Percentiles rank a stretch among this genome's conserved stretches.
Evolutionary conservation across 352 stramenopile genomes (phyloP).

Genomic region (Peronospora tabacina): DNA sequence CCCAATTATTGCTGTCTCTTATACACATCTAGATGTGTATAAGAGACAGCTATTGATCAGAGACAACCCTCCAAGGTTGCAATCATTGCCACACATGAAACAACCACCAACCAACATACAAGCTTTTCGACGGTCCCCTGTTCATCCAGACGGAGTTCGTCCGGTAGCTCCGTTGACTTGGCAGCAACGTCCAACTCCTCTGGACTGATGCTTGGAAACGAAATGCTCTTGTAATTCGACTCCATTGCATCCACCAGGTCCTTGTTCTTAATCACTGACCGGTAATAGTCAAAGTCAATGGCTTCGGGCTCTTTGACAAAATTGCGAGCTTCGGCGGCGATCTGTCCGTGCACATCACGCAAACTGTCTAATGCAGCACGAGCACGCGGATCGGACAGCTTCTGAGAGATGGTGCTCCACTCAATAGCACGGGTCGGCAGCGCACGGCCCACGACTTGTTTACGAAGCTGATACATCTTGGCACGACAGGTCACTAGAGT

Average conservation of each 20-base stretch:
- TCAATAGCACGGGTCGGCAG: slow-evolving; percentile 50
- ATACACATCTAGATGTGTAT: too few species aligned
- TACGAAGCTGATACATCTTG: slow-evolving; percentile 66
- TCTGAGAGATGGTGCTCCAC: slow-evolving; percentile 62
- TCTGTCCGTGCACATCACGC: slow-evolving; percentile 70
- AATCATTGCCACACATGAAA: slow-evolving; percentile 1
- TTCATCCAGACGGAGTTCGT: slow-evolving; percentile 66
- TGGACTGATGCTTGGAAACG: slow-evolving; percentile 70
- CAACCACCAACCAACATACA: too few species aligned
- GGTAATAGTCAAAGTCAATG: slow-evolving; percentile 85
- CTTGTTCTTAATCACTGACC: slow-evolving; percentile 85
- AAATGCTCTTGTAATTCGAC: slow-evolving; percentile 82
- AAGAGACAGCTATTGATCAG: too few species aligned
- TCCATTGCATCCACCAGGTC: slow-evolving; percentile 79
- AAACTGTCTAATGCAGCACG: slow-evolving; percentile 71
- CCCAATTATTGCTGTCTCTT: too few species aligned
- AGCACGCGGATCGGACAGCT: slow-evolving; percentile 69
- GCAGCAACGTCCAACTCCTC: slow-evolving; percentile 55
- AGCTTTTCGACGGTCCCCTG: slow-evolving; percentile 70
- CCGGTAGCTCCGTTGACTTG: slow-evolving; percentile 37
- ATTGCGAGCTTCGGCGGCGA: slow-evolving; percentile 59
- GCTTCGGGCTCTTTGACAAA: slow-evolving; percentile 72
- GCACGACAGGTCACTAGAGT: slow-evolving; percentile 20
- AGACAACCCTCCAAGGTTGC: not conserved
- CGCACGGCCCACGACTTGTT: slow-evolving; percentile 65